A percentile compares a stretch with the other conserved stretches of the same genome.
phyloP scores from a whole-genome alignment of 306 rosid species.

The Rosa multiflora region DNA sequence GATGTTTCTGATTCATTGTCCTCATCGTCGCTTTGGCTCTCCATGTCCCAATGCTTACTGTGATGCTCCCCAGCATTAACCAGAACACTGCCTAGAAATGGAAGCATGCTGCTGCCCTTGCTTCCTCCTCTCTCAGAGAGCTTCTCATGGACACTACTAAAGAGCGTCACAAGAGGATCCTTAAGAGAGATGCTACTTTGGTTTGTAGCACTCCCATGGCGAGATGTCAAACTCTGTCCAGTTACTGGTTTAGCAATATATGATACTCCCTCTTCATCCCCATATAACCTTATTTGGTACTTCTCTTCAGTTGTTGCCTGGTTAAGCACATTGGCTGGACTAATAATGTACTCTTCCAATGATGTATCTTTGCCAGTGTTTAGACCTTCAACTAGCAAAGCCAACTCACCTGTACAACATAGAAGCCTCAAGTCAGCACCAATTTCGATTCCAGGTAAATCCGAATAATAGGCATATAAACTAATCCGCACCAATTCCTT shows the following conservation, averaged over 20 bases:
- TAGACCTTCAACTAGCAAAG: constrained; percentile 32
- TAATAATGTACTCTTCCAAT: constrained; percentile 26
- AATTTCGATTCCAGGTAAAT: not conserved
- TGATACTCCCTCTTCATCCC: constrained; percentile 16
- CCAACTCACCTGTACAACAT: constrained; percentile 23
- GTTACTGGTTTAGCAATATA: constrained; percentile 20
- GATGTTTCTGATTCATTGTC: not conserved
- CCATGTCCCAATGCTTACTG: constrained; percentile 25
- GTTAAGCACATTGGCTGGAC: constrained; percentile 5
- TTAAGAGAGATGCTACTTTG: constrained; percentile 12
- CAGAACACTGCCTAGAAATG: constrained; percentile 9
- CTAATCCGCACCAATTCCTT: not conserved
- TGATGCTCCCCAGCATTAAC: not conserved
- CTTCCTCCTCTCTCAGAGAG: constrained; percentile 1
- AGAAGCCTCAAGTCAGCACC: not conserved
- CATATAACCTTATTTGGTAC: constrained; percentile 1
- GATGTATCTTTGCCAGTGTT: constrained; percentile 26
- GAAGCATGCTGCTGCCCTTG: constrained; percentile 17
- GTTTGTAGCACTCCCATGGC: not conserved
- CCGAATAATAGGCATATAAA: not conserved
- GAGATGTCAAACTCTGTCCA: constrained; percentile 7
- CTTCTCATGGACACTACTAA: constrained; percentile 31
- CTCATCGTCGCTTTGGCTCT: constrained; percentile 24
- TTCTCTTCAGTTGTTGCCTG: not conserved
- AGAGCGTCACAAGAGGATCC: constrained; percentile 35